Conservation (phyloP, 2,329 filamentous ascomycete genomes). For the Pseudogymnoascus sp. region DNA sequence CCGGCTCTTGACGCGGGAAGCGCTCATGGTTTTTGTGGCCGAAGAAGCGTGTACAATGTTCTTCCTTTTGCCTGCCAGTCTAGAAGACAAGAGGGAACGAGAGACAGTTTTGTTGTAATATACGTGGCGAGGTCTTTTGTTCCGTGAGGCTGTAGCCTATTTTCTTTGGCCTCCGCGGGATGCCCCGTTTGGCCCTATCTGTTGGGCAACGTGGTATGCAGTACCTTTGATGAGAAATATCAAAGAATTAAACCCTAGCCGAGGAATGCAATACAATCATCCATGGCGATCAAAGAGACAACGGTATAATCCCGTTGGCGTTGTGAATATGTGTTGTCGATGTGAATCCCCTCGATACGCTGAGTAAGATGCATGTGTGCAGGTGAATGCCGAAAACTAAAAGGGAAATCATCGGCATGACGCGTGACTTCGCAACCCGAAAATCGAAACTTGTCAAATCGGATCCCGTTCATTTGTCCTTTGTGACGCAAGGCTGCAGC, state of each 20-base stretch:
- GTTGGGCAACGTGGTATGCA: neutral
- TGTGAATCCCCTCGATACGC: neutral
- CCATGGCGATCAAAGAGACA: neutral
- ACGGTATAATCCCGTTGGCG: neutral
- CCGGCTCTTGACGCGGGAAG: constrained; percentile 6
- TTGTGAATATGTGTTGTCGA: neutral
- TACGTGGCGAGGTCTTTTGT: neutral
- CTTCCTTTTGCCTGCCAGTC: neutral
- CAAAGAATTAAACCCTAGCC: neutral
- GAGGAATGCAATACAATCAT: neutral
- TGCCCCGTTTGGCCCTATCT: neutral
- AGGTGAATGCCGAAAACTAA: neutral
- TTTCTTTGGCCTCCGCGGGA: neutral
- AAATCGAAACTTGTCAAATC: neutral
- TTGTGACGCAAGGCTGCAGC: constrained; percentile 4
- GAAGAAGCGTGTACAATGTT: neutral
- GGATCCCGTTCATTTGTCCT: neutral
- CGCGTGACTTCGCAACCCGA: constrained; percentile 6
- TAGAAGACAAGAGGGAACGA: too few species aligned
- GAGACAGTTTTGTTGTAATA: neutral
- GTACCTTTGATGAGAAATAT: neutral
- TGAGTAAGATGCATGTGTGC: neutral
- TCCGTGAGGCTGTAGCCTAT: neutral
- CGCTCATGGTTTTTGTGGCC: neutral
- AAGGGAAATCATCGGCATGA: constrained; percentile 2